Conservation (phyloP, 495 filamentous ascomycete species). For the Filosporella fistucella region DNA sequence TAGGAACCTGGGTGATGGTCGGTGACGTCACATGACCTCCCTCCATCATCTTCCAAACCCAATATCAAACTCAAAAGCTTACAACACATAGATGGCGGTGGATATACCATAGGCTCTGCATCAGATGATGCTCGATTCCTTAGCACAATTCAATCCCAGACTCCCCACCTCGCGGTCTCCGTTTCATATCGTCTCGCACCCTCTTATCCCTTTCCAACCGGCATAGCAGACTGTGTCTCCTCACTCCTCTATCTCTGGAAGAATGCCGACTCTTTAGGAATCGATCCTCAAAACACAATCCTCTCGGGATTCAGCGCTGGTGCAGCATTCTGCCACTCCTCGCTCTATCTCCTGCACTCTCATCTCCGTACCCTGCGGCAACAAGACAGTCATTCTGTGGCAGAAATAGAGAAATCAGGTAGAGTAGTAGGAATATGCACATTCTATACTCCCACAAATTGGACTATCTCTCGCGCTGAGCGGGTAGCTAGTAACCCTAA, state of each 20-base stretch:
- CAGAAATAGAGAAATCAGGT: conserved; percentile 15
- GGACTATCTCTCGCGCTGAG: conserved; percentile 65
- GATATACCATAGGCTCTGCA: conserved; percentile 65
- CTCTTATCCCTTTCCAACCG: conserved; percentile 39
- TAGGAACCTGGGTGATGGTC: no score
- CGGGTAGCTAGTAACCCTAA: conserved; percentile 53
- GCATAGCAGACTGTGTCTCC: conserved; percentile 52
- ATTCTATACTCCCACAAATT: conserved; percentile 83
- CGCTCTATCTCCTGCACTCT: conserved; percentile 57
- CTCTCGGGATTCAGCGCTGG: conserved; percentile 83
- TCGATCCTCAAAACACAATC: conserved; percentile 60
- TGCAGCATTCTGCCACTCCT: conserved; percentile 75
- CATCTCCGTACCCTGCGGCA: conserved; percentile 19
- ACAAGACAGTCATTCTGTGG: background rate
- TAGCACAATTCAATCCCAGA: conserved; percentile 58
- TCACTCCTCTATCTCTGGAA: conserved; percentile 59
- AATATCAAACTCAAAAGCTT: no score
- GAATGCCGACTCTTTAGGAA: conserved; percentile 43
- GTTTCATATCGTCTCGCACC: conserved; percentile 45
- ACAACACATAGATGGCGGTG: no score
- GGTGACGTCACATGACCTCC: no score
- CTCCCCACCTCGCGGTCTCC: conserved; percentile 30
- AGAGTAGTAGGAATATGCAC: conserved; percentile 45
- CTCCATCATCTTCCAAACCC: no score
- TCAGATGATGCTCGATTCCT: conserved; percentile 70